Conservation (phyloP, 176 grass and related monocot species). For the Aegilops speltoides region DNA sequence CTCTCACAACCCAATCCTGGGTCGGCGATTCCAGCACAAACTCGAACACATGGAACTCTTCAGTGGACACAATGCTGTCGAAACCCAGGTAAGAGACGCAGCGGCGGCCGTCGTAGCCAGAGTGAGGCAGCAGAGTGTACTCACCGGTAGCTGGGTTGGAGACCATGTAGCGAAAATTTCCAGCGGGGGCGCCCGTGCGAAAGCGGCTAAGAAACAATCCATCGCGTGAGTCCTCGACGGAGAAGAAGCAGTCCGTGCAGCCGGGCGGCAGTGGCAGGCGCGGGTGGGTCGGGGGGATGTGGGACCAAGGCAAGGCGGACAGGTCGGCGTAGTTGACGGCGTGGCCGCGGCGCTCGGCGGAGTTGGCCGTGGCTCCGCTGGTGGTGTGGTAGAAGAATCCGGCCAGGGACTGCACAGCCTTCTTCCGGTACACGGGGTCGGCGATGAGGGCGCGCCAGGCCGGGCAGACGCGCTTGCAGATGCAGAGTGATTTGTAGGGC, state of each 20-base stretch:
- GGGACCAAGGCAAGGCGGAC: neutral
- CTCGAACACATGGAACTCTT: neutral
- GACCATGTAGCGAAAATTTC: neutral
- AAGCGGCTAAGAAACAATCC: neutral
- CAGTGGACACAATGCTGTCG: neutral
- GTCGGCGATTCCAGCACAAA: neutral
- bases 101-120: neutral
- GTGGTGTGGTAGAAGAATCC: neutral
- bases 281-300: neutral
- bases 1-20: neutral
- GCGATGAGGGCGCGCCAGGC: neutral
- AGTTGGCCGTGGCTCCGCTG: too few relatives aligned
- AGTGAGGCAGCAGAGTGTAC: neutral
- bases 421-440: neutral
- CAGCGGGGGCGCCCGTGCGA: neutral
- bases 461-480: neutral
- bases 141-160: neutral
- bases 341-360: neutral
- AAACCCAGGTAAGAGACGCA: neutral
- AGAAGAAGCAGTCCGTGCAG: neutral
- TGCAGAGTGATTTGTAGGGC: neutral
- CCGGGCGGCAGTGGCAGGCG: neutral
- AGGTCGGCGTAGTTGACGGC: neutral
- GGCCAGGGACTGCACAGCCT: neutral
- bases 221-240: neutral